A percentile compares a stretch with the other conserved stretches of the same genome.
These are phyloP conservation scores for Pisolithus microcarpus DNA, from an alignment of 768 basidiomycete species.

Conservation along the genomic window DNA sequence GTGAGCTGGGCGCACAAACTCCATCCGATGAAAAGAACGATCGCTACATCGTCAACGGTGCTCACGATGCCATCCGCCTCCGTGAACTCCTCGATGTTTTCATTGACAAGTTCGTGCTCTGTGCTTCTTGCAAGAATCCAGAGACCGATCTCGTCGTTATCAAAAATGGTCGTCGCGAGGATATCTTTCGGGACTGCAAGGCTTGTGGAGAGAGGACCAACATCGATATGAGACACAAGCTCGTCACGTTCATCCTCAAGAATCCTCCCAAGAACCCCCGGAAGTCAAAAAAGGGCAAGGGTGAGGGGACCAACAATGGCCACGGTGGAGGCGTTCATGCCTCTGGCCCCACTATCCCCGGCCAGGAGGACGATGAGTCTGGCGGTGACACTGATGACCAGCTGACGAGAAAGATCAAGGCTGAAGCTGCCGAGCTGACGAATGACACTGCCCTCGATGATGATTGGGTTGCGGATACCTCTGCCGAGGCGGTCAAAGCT, in stretches of 20 bases:
- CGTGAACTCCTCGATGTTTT: conserved; percentile 94
- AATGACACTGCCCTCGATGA: conserved; percentile 57
- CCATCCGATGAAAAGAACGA: conserved; percentile 96
- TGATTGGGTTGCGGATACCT: conserved; percentile 91
- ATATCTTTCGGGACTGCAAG: conserved; percentile 95
- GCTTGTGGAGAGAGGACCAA: conserved; percentile 91
- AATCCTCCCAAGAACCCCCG: conserved; percentile 90
- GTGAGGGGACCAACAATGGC: conserved; percentile 44
- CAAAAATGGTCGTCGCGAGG: conserved; percentile 71
- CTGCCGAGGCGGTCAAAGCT: conserved; percentile 78
- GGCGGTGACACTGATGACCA: conserved; percentile 82
- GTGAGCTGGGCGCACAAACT: conserved; percentile 96
- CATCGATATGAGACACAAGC: conserved; percentile 95
- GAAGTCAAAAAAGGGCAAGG: conserved; percentile 50
- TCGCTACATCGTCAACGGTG: conserved; percentile 97
- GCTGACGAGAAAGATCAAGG: conserved; percentile 84
- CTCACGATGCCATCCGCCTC: conserved; percentile 84
- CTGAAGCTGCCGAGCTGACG: conserved; percentile 75
- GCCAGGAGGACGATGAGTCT: conserved; percentile 35
- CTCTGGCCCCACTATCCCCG: conserved; percentile 30
- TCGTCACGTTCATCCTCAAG: conserved; percentile 93
- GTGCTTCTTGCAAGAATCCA: conserved; percentile 97
- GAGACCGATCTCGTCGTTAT: conserved; percentile 94
- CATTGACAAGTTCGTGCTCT: conserved; percentile 98
- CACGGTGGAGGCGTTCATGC: conserved; percentile 41